Evolutionary conservation across 1,284 basidiomycete species (phyloP), one percentile per base, ranked within the genome.

Genomic region (Pseudozyma sp.): DNA sequence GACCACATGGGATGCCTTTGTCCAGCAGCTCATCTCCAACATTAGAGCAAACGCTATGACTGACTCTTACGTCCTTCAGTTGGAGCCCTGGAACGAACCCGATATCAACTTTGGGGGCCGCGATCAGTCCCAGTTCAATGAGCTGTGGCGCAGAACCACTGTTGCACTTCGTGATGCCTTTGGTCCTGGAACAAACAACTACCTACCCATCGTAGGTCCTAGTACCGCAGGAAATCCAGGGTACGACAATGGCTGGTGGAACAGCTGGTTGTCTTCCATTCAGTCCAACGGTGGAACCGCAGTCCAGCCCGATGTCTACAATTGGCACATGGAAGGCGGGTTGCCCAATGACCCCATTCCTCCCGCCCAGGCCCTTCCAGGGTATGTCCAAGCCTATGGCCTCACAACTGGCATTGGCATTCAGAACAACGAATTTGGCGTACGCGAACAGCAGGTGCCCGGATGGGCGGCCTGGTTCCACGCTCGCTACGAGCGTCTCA

Each of bases 401-500:
- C 52, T 65, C 36, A 65, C 43, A 8, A 52, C 55, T 11, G 62
- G 62, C 21, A 40, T 65, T 34, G 62, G 62, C 21, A 12, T 65
- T 11, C 62, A 65, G 52, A 65, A 65, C 52, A 65, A 65, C 52
- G 62, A 65, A 13, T 65, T 59, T 18, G 62, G 62, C n/a, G 6
- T 59, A 13, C 62, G 16, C 9, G 49, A 52, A 16, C 62, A 65
- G 34, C 62, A 65, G 47, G 36, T 40, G 3, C 62, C 62, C 18
- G 62, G 50, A 13, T 65, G 55, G 49, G 44, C 49, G n/a, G 54
- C 62, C 13, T 65, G 62, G 62, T 65, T 65, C 47, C 51, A 65
- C 12, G 54, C 55, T 0, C 62, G 62, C 19, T 65, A 65, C 40
- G 62, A 65, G 44, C 62, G 62, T 34, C 52, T 65, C 31, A 51